These are phyloP conservation scores for Phaseolus coccineus DNA, from an alignment of 331 rosid genomes.

Conservation along the genomic window DNA sequence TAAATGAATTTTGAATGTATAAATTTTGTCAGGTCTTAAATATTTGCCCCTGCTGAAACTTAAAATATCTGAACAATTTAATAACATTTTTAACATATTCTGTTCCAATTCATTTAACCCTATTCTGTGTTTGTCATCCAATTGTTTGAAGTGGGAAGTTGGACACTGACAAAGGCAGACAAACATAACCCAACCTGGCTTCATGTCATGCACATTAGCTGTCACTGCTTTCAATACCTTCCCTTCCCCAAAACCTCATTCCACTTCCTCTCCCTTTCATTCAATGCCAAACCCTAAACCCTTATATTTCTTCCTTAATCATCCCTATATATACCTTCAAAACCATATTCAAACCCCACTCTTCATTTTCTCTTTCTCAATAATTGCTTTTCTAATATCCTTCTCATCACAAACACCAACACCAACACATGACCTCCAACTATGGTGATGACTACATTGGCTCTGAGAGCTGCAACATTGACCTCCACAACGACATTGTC, in stretches of 20 bases:
- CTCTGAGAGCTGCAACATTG: constrained; percentile 60
- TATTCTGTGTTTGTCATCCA: not conserved
- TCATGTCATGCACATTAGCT: not conserved
- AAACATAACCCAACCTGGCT: not conserved
- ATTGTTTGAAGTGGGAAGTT: not conserved
- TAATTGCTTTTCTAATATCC: not conserved
- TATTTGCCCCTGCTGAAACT: no score
- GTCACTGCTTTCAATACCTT: not conserved
- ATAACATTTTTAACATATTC: no score
- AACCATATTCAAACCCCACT: not conserved
- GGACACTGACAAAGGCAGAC: not conserved
- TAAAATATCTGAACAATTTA: no score
- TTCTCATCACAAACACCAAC: not conserved
- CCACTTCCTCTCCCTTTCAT: not conserved
- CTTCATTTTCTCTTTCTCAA: not conserved
- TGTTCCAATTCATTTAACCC: no score
- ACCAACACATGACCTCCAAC: not conserved
- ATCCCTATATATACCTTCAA: not conserved
- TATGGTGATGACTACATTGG: constrained; percentile 62
- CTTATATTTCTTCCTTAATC: no score
- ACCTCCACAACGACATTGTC: constrained; percentile 33
- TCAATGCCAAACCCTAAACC: not conserved
- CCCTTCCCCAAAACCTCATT: not conserved
- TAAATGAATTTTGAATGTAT: no score
- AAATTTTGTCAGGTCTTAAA: no score